Evolutionary conservation across 169 alveolate species (phyloP).

Genomic region (Eimeria falciformis): DNA sequence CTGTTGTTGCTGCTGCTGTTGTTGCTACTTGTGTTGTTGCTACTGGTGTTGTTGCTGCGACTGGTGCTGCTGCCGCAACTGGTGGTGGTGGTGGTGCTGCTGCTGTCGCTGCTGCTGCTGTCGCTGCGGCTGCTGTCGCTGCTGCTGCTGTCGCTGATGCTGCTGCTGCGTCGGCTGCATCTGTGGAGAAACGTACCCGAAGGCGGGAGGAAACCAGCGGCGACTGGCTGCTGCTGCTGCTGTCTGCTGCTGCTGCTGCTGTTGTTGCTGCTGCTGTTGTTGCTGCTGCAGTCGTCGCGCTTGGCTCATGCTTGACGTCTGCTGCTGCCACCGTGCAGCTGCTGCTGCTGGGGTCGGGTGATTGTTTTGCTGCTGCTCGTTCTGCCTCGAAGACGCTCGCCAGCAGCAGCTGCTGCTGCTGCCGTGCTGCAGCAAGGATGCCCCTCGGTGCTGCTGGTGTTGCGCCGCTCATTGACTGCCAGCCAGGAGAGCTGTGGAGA

Average conservation of each 20-base stretch:
- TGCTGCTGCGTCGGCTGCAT: neutral
- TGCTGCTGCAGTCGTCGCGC: conserved; percentile 1
- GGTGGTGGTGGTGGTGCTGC: neutral
- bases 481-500: neutral
- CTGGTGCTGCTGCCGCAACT: neutral
- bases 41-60: neutral
- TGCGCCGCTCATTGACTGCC: neutral
- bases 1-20: conserved; percentile 33
- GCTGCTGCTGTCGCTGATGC: neutral
- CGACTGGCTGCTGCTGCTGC: neutral
- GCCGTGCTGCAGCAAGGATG: neutral
- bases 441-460: neutral
- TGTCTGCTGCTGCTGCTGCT: neutral
- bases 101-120: neutral
- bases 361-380: conserved; percentile 7
- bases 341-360: conserved; percentile 34
- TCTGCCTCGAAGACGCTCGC: neutral
- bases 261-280: conserved; percentile 9
- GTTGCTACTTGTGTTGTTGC: conserved; percentile 18
- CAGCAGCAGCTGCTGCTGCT: conserved; percentile 5
- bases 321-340: no score
- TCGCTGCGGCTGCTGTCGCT: neutral
- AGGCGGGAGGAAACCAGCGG: no score
- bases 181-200: no score
- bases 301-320: no score